phyloP scores from a whole-genome alignment of 495 filamentous ascomycete genomes.

The Annulohypoxylon bovei region DNA sequence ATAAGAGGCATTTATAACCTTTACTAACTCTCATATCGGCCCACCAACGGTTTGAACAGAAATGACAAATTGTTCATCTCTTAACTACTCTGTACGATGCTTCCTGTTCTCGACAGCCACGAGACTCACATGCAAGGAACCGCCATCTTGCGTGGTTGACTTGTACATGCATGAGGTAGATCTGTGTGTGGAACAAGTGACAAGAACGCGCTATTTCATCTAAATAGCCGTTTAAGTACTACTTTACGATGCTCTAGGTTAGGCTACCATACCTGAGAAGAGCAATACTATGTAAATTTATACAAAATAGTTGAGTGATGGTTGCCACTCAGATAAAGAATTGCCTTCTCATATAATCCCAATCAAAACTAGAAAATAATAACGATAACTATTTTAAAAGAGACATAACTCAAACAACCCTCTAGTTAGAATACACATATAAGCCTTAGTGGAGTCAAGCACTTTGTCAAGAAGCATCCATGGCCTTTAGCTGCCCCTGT shows the following conservation, averaged over 20 bases:
- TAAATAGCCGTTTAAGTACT: conserved; percentile 2
- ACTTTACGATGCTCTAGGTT: neutral
- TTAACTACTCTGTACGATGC: neutral
- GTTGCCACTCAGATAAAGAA: neutral
- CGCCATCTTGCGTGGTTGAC: conserved; percentile 8
- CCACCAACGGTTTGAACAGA: neutral
- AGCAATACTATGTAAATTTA: neutral
- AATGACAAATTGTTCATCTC: neutral
- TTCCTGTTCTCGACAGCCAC: neutral
- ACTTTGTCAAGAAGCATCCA: neutral
- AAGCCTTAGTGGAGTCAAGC: neutral
- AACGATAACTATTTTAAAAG: neutral
- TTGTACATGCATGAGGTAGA: conserved; percentile 6
- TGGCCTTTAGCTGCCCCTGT: neutral
- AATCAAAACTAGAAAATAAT: neutral
- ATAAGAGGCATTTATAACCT: neutral
- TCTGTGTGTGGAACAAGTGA: neutral
- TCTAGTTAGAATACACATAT: neutral
- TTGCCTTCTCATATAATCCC: neutral
- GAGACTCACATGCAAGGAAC: conserved; percentile 16
- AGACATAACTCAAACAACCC: neutral
- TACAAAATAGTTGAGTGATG: neutral
- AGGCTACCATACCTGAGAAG: neutral
- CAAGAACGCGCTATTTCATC: neutral
- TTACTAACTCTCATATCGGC: neutral